Percentiles rank a stretch among this genome's conserved stretches.
These are phyloP conservation scores for Hygrophila difformis DNA, from an alignment of 257 asterid genomes.

Conservation along the genomic window DNA sequence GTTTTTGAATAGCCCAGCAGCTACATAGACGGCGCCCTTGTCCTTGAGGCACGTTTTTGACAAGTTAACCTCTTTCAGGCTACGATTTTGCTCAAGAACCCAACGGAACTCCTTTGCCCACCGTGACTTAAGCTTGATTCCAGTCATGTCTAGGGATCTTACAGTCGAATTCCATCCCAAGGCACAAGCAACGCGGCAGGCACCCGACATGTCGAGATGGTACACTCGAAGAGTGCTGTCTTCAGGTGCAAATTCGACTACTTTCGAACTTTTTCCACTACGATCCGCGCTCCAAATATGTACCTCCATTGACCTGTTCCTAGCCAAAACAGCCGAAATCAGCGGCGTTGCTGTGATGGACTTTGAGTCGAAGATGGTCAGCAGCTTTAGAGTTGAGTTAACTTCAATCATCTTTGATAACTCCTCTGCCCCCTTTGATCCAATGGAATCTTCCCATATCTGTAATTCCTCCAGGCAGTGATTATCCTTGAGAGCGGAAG, in stretches of 20 bases:
- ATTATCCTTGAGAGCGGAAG: conserved; percentile 54
- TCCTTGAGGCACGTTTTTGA: conserved; percentile 57
- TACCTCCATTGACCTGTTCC: conserved; percentile 71
- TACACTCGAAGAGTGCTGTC: conserved; percentile 45
- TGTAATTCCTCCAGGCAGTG: conserved; percentile 50
- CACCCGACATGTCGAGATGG: conserved; percentile 34
- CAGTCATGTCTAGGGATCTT: conserved; percentile 58
- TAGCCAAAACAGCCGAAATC: conserved; percentile 67
- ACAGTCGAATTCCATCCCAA: conserved; percentile 69
- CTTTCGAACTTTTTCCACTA: conserved; percentile 27
- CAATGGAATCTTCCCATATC: conserved; percentile 81
- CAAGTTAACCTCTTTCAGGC: conserved; percentile 51
- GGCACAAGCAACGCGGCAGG: conserved; percentile 62
- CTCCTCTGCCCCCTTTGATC: conserved; percentile 70
- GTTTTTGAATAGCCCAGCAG: conserved; percentile 80
- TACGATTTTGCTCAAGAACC: conserved; percentile 77
- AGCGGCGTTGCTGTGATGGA: conserved; percentile 47
- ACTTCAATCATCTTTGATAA: conserved; percentile 83
- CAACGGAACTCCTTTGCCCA: conserved; percentile 83
- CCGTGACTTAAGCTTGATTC: conserved; percentile 51
- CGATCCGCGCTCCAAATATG: conserved; percentile 51
- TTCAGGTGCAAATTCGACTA: conserved; percentile 55
- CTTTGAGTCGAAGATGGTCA: conserved; percentile 51
- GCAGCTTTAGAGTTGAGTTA: conserved; percentile 50
- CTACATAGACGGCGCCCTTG: conserved; percentile 63